These are phyloP conservation scores for Acacia acuminata DNA, from an alignment of 306 rosid species.

Conservation along the genomic window DNA sequence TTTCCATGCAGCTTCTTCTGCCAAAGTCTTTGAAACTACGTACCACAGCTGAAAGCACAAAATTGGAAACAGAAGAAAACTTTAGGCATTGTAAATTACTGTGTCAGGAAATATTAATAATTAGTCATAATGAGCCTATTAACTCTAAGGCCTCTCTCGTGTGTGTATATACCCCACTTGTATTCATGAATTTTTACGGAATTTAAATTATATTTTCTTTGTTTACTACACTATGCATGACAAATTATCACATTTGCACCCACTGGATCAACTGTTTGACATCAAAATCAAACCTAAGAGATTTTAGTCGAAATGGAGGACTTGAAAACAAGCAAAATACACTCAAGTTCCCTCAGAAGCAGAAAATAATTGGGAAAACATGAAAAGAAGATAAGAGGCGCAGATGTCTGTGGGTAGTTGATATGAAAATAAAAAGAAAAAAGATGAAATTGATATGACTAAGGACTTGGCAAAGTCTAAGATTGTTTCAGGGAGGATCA, in stretches of 20 bases:
- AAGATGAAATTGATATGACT: background rate
- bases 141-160: too few species aligned
- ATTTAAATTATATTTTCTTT: too few species aligned
- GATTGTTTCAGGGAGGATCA: background rate
- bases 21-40: conserved; percentile 65
- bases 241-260: background rate
- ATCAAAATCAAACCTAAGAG: background rate
- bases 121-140: too few species aligned
- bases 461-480: background rate
- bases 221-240: too few species aligned
- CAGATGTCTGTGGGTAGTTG: background rate
- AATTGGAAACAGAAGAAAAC: background rate
- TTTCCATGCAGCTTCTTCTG: conserved; percentile 76
- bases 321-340: background rate
- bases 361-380: background rate
- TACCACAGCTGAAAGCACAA: conserved; percentile 54
- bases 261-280: background rate
- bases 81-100: background rate
- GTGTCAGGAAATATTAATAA: too few species aligned
- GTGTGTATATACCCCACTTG: too few species aligned
- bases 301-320: background rate
- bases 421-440: background rate
- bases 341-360: background rate
- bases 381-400: background rate
- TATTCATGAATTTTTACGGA: too few species aligned